Percentiles rank a stretch among this genome's conserved stretches.
Conservation (phyloP, 331 rosid species). For the Rhamnella rubrinervis region DNA sequence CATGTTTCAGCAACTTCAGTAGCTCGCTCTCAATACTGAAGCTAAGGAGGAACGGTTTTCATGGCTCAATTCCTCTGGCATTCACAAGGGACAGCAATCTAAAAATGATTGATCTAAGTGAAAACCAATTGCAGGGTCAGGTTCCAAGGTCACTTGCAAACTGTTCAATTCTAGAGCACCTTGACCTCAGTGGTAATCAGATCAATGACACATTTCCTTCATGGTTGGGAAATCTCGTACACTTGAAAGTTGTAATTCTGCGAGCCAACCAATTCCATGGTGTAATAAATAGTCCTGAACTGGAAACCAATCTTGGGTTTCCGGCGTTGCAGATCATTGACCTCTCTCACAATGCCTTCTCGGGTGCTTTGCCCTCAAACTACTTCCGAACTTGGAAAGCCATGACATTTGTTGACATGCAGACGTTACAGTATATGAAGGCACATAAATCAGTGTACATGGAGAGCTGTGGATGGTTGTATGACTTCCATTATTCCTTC, state of each 20-base stretch:
- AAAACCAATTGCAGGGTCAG: background rate
- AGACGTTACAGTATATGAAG: background rate
- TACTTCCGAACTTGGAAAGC: slow-evolving; percentile 2
- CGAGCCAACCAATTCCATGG: background rate
- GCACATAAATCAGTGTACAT: background rate
- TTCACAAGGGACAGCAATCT: background rate
- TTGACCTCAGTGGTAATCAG: background rate
- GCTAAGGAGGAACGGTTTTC: background rate
- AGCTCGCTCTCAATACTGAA: background rate
- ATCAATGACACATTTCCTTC: background rate
- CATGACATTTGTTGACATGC: background rate
- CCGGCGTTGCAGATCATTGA: background rate
- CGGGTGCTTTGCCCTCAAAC: slow-evolving; percentile 11
- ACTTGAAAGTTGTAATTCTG: background rate
- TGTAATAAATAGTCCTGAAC: background rate
- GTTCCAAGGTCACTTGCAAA: slow-evolving; percentile 1
- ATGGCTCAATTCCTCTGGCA: background rate
- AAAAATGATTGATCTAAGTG: background rate
- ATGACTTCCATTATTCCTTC: background rate
- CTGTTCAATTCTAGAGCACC: background rate
- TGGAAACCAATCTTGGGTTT: background rate
- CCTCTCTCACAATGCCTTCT: slow-evolving; percentile 3
- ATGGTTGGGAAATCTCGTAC: background rate
- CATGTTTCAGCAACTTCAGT: background rate
- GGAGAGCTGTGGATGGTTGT: background rate